Evolutionary conservation across 257 asterid genomes (phyloP).

Genomic region (Nicotiana knightiana): DNA sequence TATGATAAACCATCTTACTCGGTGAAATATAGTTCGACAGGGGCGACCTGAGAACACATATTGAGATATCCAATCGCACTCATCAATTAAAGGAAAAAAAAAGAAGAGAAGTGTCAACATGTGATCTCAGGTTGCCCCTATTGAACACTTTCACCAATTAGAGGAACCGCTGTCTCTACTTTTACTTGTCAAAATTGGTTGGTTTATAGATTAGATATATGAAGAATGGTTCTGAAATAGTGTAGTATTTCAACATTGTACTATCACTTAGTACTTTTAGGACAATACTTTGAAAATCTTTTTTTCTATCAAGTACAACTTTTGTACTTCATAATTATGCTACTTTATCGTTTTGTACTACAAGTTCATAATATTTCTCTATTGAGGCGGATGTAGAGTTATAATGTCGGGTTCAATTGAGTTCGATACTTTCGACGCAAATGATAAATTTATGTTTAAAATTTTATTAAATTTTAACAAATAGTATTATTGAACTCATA

Average conservation of each 20-base stretch:
- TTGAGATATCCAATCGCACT: neutral
- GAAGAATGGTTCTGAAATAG: neutral
- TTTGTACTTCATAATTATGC: neutral
- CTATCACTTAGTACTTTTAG: neutral
- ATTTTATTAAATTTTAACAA: no score
- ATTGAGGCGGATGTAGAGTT: no score
- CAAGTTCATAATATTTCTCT: neutral
- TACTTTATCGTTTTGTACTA: neutral
- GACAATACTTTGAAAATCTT: neutral
- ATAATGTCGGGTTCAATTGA: no score
- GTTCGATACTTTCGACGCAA: no score
- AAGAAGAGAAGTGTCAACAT: neutral
- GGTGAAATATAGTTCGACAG: neutral
- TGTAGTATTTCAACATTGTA: neutral
- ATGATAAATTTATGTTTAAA: no score
- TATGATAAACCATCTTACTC: neutral
- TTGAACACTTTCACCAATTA: neutral
- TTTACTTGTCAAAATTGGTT: neutral
- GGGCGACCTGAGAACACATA: conserved; percentile 10
- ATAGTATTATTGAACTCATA: no score
- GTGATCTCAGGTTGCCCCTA: neutral
- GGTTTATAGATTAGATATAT: neutral
- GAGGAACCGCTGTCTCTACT: neutral
- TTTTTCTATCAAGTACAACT: neutral
- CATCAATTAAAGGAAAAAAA: neutral